phyloP scores from a whole-genome alignment of 768 basidiomycete genomes.

The Phylloporus arenicola region DNA sequence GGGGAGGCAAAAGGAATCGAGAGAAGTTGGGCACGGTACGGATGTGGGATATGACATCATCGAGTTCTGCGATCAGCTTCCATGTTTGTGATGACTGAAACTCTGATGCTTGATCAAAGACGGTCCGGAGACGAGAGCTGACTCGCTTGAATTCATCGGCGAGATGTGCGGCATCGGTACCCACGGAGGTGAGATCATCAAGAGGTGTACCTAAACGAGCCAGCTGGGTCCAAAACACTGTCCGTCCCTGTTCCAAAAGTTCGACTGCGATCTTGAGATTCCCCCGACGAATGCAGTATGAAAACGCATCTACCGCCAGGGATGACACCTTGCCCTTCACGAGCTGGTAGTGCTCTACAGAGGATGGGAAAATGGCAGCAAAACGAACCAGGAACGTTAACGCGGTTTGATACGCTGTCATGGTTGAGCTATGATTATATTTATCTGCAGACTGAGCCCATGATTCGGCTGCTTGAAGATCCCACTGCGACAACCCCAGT shows the following conservation, averaged over 20 bases:
- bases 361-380: neutral
- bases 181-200: neutral
- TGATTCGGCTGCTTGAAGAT: neutral
- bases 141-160: neutral
- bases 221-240: neutral
- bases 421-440: neutral
- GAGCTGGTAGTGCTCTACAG: neutral
- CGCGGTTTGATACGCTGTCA: neutral
- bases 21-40: slow-evolving; percentile 1
- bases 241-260: neutral
- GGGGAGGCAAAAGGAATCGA: slow-evolving; percentile 10
- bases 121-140: neutral
- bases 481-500: neutral
- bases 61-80: neutral
- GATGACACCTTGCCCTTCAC: neutral
- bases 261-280: neutral
- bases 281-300: neutral
- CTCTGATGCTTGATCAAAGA: slow-evolving; percentile 1
- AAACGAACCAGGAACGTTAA: neutral
- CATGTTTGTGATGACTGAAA: neutral
- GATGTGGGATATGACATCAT: neutral
- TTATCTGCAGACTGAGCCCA: neutral
- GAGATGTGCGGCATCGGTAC: neutral
- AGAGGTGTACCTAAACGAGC: neutral
- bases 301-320: neutral